Evolutionary conservation across 441 rosid genomes (phyloP).

Genomic region (Dalechampia spathulata): DNA sequence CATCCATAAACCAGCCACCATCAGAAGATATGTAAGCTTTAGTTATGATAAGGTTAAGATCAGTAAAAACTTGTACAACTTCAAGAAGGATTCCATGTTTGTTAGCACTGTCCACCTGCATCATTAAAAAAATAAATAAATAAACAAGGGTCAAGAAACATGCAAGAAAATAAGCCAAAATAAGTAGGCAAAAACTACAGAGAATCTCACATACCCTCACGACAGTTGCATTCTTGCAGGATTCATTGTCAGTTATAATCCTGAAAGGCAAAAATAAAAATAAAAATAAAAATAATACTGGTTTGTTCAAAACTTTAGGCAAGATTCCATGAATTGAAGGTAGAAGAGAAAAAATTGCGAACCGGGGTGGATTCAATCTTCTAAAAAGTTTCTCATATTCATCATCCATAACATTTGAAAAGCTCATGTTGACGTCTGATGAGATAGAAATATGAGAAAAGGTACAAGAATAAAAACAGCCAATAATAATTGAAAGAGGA

Average conservation of each 20-base stretch:
- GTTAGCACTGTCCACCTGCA: conserved; percentile 87
- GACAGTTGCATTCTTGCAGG: conserved; percentile 80
- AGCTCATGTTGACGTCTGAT: conserved; percentile 52
- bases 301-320: neutral
- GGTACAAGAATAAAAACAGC: conserved; percentile 12
- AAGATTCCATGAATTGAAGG: neutral
- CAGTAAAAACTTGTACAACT: conserved; percentile 89
- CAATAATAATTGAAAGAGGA: conserved; percentile 14
- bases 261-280: conserved; percentile 22
- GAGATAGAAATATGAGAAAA: conserved; percentile 11
- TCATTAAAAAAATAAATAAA: conserved; percentile 10
- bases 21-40: conserved; percentile 94
- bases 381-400: conserved; percentile 74
- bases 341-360: conserved; percentile 13
- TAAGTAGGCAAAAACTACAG: too few species aligned
- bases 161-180: conserved; percentile 3
- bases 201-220: conserved; percentile 38
- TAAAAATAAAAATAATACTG: neutral
- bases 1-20: conserved; percentile 99
- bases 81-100: conserved; percentile 86
- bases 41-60: conserved; percentile 68
- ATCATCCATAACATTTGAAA: conserved; percentile 58
- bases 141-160: conserved; percentile 8
- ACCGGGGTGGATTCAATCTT: conserved; percentile 91
- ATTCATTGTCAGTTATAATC: conserved; percentile 80